A percentile compares a stretch with the other conserved stretches of the same genome.
These are phyloP conservation scores for Beauveria brongniartii DNA, from an alignment of 2,329 filamentous ascomycete genomes.

Conservation along the genomic window DNA sequence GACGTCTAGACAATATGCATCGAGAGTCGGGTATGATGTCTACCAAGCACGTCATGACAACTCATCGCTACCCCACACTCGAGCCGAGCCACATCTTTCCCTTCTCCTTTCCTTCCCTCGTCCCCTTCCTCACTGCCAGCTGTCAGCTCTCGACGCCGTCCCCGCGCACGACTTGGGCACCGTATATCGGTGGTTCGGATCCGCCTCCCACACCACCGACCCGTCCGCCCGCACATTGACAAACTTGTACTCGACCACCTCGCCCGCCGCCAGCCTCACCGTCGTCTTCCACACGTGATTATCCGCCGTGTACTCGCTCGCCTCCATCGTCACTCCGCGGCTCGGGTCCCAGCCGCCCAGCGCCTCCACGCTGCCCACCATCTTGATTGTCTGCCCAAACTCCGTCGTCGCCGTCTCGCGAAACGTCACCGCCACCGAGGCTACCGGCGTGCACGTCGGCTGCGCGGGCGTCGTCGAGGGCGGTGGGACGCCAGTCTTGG, in stretches of 20 bases:
- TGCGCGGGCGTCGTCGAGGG: constrained; percentile 14
- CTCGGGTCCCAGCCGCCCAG: constrained; percentile 56
- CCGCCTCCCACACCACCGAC: constrained; percentile 55
- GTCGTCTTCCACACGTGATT: constrained; percentile 56
- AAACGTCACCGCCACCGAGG: constrained; percentile 54
- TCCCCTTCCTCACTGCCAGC: constrained; percentile 20
- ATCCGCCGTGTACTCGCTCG: constrained; percentile 47
- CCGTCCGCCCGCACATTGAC: constrained; percentile 50
- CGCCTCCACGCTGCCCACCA: constrained; percentile 49
- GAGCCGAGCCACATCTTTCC: not conserved
- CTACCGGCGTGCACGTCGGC: constrained; percentile 28
- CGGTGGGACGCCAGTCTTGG: constrained; percentile 24
- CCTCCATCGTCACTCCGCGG: constrained; percentile 48
- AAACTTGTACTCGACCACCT: constrained; percentile 59
- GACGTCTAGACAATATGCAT: too few species aligned
- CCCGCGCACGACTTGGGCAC: constrained; percentile 25
- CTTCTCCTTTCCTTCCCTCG: not conserved
- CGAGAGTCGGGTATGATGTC: too few species aligned
- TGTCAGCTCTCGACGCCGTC: constrained; percentile 20
- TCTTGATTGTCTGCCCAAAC: constrained; percentile 56
- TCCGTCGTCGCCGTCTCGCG: constrained; percentile 47
- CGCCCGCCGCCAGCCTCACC: constrained; percentile 47
- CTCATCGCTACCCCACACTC: not conserved
- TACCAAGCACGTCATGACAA: too few species aligned
- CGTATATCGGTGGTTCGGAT: constrained; percentile 38